phyloP scores from a whole-genome alignment of 1,284 basidiomycete genomes.

The Ceraceosorus guamensis region DNA sequence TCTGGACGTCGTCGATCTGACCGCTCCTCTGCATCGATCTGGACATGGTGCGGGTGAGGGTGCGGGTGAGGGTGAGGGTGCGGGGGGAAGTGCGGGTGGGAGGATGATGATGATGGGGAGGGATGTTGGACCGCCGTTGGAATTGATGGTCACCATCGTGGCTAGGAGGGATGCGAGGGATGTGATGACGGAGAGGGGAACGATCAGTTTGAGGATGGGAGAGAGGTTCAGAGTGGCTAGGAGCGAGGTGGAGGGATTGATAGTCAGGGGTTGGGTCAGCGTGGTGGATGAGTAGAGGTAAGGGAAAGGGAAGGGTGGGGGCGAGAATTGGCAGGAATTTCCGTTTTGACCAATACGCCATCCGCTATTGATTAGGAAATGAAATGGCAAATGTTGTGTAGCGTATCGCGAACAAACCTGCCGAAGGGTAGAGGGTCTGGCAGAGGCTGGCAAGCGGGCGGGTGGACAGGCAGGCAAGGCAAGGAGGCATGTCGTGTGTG shows the following conservation, averaged over 20 bases:
- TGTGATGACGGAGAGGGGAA: slow-evolving; percentile 76
- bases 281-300: slow-evolving; percentile 46
- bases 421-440: too few species aligned
- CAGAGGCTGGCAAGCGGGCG: too few species aligned
- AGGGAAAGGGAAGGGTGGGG: background rate
- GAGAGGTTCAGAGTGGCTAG: slow-evolving; percentile 77
- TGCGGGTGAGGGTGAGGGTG: slow-evolving; percentile 3
- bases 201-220: slow-evolving; percentile 78
- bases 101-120: slow-evolving; percentile 78
- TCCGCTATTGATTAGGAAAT: too few species aligned
- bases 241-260: slow-evolving; percentile 80
- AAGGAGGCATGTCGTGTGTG: too few species aligned
- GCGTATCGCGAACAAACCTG: too few species aligned
- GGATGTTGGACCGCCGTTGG: slow-evolving; percentile 60
- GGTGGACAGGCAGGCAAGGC: too few species aligned
- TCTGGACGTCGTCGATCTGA: slow-evolving; percentile 58
- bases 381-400: too few species aligned
- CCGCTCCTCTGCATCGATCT: slow-evolving; percentile 15
- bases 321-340: too few species aligned
- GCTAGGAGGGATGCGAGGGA: slow-evolving; percentile 78
- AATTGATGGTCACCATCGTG: slow-evolving; percentile 68
- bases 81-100: slow-evolving; percentile 21
- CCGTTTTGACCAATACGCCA: too few species aligned
- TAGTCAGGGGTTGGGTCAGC: slow-evolving; percentile 83
- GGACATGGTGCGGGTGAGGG: slow-evolving; percentile 4